Conservation (phyloP, 2,329 filamentous ascomycete species). For the Microdochium nivale region DNA sequence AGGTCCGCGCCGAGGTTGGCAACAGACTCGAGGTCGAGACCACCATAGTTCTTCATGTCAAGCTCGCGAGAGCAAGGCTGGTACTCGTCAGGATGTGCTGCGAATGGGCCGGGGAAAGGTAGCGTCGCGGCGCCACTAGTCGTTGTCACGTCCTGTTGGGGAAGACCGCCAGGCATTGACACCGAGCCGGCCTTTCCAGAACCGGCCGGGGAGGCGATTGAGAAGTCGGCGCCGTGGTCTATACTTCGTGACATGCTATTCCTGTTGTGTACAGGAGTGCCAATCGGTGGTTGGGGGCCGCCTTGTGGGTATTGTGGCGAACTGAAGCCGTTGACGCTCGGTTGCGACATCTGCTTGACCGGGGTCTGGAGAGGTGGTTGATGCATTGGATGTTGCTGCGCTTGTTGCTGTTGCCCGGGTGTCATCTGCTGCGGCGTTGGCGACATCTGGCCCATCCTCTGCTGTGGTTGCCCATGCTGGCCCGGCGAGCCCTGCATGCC, state of each 20-base stretch:
- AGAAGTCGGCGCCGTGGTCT: slow-evolving; percentile 35
- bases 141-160: slow-evolving; percentile 18
- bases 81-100: slow-evolving; percentile 42
- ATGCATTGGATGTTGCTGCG: slow-evolving; percentile 31
- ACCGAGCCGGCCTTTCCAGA: slow-evolving; percentile 29
- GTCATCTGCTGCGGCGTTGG: slow-evolving; percentile 20
- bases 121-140: slow-evolving; percentile 14
- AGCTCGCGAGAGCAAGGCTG: slow-evolving; percentile 42
- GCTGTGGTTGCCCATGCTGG: slow-evolving; percentile 24
- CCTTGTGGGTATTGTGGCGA: slow-evolving; percentile 31
- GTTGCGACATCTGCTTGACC: slow-evolving; percentile 34
- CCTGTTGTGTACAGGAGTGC: slow-evolving; percentile 33
- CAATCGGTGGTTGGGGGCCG: slow-evolving; percentile 33
- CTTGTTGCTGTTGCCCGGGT: slow-evolving; percentile 29
- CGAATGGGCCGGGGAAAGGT: slow-evolving; percentile 24
- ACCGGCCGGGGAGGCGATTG: slow-evolving; percentile 36
- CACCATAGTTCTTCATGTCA: slow-evolving; percentile 53
- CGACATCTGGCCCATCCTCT: slow-evolving; percentile 27
- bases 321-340: slow-evolving; percentile 40
- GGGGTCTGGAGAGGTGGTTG: slow-evolving; percentile 30
- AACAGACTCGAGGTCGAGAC: slow-evolving; percentile 60
- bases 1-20: slow-evolving; percentile 59
- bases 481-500: slow-evolving; percentile 24
- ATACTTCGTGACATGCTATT: slow-evolving; percentile 44
- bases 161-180: slow-evolving; percentile 26